Conservation (phyloP, 2,329 filamentous ascomycete genomes). For the Aspergillus clavatus region DNA sequence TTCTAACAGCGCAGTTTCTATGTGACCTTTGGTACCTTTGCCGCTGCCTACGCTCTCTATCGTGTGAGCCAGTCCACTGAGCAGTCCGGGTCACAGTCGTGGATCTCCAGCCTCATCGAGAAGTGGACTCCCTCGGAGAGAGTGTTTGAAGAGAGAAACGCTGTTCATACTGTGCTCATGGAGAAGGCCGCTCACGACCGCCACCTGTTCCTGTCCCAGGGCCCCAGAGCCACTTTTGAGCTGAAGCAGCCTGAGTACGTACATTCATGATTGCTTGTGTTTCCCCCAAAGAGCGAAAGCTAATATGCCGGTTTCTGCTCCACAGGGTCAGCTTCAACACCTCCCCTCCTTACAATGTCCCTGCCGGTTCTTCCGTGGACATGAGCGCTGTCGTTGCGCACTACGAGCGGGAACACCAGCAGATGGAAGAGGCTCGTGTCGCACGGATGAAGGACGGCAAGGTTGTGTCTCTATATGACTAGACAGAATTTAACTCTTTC, state of each 20-base stretch:
- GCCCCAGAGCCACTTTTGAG: conserved; percentile 43
- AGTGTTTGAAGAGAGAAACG: conserved; percentile 53
- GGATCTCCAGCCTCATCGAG: conserved; percentile 47
- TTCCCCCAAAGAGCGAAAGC: neutral
- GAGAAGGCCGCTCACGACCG: conserved; percentile 61
- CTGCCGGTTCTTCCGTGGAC: conserved; percentile 56
- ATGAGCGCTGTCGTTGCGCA: conserved; percentile 58
- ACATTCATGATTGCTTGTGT: neutral
- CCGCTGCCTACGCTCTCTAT: conserved; percentile 41
- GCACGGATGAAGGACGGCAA: conserved; percentile 42
- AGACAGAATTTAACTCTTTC: conserved; percentile 22
- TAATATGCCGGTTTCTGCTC: conserved; percentile 5
- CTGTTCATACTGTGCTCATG: conserved; percentile 55
- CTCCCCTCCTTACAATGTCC: conserved; percentile 60
- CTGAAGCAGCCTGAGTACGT: conserved; percentile 63
- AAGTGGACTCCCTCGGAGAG: conserved; percentile 53
- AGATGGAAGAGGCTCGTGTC: conserved; percentile 54
- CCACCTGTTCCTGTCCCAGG: conserved; percentile 52
- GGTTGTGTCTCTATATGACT: conserved; percentile 41
- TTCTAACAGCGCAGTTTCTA: conserved; percentile 45
- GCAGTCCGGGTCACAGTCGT: conserved; percentile 37
- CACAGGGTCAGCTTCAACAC: conserved; percentile 55
- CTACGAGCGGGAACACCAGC: conserved; percentile 55
- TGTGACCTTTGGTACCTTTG: conserved; percentile 40
- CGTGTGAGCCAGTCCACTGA: conserved; percentile 35